Base-by-base conservation (phyloP, 2,329 filamentous ascomycete genomes). In the Penicillium sp. region DNA sequence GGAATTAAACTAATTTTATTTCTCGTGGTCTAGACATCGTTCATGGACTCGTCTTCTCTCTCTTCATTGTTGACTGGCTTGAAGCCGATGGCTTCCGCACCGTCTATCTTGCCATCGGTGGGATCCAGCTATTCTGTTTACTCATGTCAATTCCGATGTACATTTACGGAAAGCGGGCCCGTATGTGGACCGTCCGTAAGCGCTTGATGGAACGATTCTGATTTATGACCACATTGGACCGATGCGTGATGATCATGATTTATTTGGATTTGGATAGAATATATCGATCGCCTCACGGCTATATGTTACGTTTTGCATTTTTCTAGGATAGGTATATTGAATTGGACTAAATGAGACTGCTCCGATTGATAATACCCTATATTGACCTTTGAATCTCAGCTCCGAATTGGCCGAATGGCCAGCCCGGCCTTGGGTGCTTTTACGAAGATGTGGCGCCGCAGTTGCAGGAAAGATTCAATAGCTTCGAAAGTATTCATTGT, bases 131-230 rank as follows among this genome's bases (percentile, higher is more conserved):
- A 33, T 84, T 86, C 13, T 84, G 88, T 54, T 80, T 96, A 72
- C 68, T 91, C 3, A 86, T 82, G 53, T 90, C 91, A 1, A 87
- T 97, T 54, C 93, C 93, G 0, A 91, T 98, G 89, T 98, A 95
- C 72, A 90, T 98, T 21, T 97, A 86, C 69, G 93, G 93, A 19
- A 98, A 98, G 81, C 80, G 92, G 55, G 87, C 89, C 16, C 82
- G 93, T 19, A 96, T 97, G 91, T 97, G 93, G 93, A 98, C 93
- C 1, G 90, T 93, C 11, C 81, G 90, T 61, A 90, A 83, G 81
- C 91, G 90, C 64, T 78, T 96, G 62, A 93, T 96, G 89, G 91
- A 96, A 82, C 90, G 86, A 69, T 89, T 85, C 61, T 87, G 63
- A 67, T 57, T 42, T 13, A 42, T 42, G n/a, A 19, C 19, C 19